Evolutionary conservation across 2,329 filamentous ascomycete species (phyloP).

Genomic region (Colletotrichum godetiae): DNA sequence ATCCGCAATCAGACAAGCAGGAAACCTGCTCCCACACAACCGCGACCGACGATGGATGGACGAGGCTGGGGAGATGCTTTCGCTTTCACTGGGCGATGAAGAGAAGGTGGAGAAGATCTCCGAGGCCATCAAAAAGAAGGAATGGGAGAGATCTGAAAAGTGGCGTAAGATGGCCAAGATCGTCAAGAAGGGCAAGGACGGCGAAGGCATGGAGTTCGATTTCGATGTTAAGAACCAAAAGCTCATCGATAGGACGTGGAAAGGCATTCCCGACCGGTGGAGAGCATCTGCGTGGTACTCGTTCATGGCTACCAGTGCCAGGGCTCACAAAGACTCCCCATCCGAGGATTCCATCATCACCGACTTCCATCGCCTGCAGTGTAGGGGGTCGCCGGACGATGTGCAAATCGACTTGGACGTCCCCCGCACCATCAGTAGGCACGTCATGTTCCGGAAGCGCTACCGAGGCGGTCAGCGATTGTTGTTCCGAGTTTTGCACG

Average conservation of each 20-base stretch:
- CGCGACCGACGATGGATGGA: slow-evolving; percentile 71
- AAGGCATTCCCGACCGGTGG: slow-evolving; percentile 97
- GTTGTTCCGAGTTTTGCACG: slow-evolving; percentile 91
- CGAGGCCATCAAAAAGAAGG: slow-evolving; percentile 70
- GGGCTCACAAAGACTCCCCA: slow-evolving; percentile 69
- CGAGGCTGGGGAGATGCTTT: slow-evolving; percentile 75
- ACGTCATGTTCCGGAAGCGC: slow-evolving; percentile 95
- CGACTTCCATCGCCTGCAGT: slow-evolving; percentile 78
- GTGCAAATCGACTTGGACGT: slow-evolving; percentile 98
- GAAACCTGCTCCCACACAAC: slow-evolving; percentile 71
- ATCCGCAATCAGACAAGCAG: slow-evolving; percentile 66
- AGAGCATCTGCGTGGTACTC: slow-evolving; percentile 93
- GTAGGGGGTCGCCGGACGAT: slow-evolving; percentile 84
- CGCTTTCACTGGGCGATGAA: slow-evolving; percentile 69
- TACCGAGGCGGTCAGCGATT: slow-evolving; percentile 94
- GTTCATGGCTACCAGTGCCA: slow-evolving; percentile 84
- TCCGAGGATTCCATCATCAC: slow-evolving; percentile 78
- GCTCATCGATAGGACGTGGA: slow-evolving; percentile 93
- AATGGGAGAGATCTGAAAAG: slow-evolving; percentile 72
- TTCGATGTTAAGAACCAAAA: slow-evolving; percentile 89
- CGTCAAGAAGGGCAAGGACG: slow-evolving; percentile 60
- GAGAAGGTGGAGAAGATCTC: slow-evolving; percentile 62
- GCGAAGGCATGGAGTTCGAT: slow-evolving; percentile 73
- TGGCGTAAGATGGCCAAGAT: slow-evolving; percentile 75
- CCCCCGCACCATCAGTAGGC: slow-evolving; percentile 90